These are phyloP conservation scores for Phytopythium chamaehyphon DNA, from an alignment of 352 stramenopile genomes.

Conservation along the genomic window DNA sequence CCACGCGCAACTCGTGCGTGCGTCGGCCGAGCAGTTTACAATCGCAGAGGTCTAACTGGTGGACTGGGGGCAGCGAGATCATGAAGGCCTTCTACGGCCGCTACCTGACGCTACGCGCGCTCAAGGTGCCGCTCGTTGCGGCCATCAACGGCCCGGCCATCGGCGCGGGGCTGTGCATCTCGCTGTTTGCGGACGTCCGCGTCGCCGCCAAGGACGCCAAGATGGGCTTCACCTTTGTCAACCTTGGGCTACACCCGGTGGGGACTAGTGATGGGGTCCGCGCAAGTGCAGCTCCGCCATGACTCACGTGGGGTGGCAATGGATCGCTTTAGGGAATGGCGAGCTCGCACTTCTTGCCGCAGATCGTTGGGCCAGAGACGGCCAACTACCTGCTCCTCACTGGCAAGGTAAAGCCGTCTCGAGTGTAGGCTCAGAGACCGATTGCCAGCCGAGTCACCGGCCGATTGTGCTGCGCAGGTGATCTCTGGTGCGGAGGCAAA, in stretches of 20 bases:
- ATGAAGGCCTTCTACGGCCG: slow-evolving; percentile 85
- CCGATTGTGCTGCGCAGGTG: slow-evolving; percentile 11
- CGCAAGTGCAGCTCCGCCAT: not conserved
- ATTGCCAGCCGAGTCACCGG: not conserved
- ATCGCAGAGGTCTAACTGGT: too few relatives aligned
- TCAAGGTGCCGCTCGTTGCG: slow-evolving; percentile 80
- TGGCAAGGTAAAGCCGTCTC: slow-evolving; percentile 30
- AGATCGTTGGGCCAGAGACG: slow-evolving; percentile 49
- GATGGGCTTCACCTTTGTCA: slow-evolving; percentile 87
- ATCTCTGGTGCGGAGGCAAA: slow-evolving; percentile 64
- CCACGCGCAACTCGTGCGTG: slow-evolving; percentile 65
- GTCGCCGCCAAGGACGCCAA: slow-evolving; percentile 61
- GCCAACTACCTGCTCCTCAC: slow-evolving; percentile 75
- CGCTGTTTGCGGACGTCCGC: slow-evolving; percentile 80
- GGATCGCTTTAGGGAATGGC: slow-evolving; percentile 62
- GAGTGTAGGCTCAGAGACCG: not conserved
- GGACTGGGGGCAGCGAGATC: slow-evolving; percentile 23
- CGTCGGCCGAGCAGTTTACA: too few relatives aligned
- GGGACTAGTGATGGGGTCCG: not conserved
- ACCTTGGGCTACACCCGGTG: slow-evolving; percentile 77
- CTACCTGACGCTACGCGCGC: slow-evolving; percentile 75
- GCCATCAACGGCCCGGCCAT: slow-evolving; percentile 85
- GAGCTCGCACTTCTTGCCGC: slow-evolving; percentile 72
- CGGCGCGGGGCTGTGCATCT: slow-evolving; percentile 74
- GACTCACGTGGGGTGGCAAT: not conserved